Percentiles rank a stretch among this genome's conserved stretches.
phyloP scores from a whole-genome alignment of 768 basidiomycete species.

The Filobasidium wieringae region DNA sequence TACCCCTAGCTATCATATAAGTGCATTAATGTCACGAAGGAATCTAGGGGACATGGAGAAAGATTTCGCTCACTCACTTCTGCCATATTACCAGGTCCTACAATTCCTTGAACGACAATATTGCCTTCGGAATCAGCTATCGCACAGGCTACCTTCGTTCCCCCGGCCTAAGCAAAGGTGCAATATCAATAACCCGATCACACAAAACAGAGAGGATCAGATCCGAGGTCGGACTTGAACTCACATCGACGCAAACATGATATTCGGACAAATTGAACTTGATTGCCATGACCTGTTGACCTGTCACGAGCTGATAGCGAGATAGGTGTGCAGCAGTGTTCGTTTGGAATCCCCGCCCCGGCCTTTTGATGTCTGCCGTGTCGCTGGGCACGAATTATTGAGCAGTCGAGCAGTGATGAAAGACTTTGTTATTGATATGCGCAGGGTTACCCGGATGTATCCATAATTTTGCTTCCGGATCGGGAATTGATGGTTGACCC shows the following conservation, averaged over 20 bases:
- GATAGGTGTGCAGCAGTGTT: too few species aligned
- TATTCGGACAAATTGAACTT: not conserved
- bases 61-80: not conserved
- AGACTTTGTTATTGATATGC: too few species aligned
- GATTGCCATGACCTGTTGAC: too few species aligned
- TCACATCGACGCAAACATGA: not conserved
- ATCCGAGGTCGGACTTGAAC: not conserved
- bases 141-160: not conserved
- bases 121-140: not conserved
- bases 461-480: too few species aligned
- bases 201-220: too few species aligned
- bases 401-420: too few species aligned
- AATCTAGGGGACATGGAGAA: not conserved
- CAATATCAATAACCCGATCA: not conserved
- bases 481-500: too few species aligned
- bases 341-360: too few species aligned
- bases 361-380: too few species aligned
- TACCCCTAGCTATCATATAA: not conserved
- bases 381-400: too few species aligned
- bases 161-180: not conserved
- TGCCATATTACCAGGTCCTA: not conserved
- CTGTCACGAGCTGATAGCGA: too few species aligned
- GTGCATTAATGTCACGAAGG: not conserved
- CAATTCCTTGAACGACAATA: not conserved
- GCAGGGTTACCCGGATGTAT: too few species aligned